These are phyloP conservation scores for Trichopus zeylanicus DNA, from an alignment of 116 monocot species.

Conservation along the genomic window DNA sequence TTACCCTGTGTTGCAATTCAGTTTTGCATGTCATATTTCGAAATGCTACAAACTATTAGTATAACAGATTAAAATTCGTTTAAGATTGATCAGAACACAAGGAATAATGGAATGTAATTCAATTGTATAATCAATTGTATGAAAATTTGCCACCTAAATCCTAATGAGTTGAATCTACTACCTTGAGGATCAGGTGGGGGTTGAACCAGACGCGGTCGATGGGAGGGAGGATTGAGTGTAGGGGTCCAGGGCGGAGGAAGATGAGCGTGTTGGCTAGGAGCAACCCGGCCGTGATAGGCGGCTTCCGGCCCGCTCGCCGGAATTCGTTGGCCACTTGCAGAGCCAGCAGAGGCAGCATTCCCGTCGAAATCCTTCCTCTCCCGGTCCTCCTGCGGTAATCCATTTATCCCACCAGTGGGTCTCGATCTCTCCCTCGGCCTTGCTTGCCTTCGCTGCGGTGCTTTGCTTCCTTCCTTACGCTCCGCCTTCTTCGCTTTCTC, in stretches of 20 bases:
- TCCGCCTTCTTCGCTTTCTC: too few relatives aligned
- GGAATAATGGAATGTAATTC: neutral
- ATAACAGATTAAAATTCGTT: too few relatives aligned
- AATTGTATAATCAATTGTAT: neutral
- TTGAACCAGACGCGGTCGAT: constrained; percentile 5
- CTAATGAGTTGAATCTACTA: neutral
- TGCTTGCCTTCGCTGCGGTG: too few relatives aligned
- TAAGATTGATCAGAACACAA: too few relatives aligned
- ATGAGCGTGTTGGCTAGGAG: constrained; percentile 12
- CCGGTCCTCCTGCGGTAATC: too few relatives aligned
- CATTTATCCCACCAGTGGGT: too few relatives aligned
- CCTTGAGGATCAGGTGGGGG: constrained; percentile 23
- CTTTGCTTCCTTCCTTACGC: too few relatives aligned
- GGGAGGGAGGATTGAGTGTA: constrained; percentile 8
- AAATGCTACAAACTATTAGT: too few relatives aligned
- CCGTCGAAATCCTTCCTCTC: neutral
- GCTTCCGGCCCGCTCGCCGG: constrained; percentile 2
- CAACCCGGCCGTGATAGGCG: constrained; percentile 9
- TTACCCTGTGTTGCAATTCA: too few relatives aligned
- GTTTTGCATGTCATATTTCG: too few relatives aligned
- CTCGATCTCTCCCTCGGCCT: too few relatives aligned
- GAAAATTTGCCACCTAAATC: neutral
- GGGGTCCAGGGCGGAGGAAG: constrained; percentile 8
- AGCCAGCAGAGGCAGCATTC: constrained; percentile 9
- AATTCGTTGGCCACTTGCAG: constrained; percentile 9